A percentile compares a stretch with the other conserved stretches of the same genome.
These are phyloP conservation scores for Spiraea crenata DNA, from an alignment of 331 rosid species.

Conservation along the genomic window DNA sequence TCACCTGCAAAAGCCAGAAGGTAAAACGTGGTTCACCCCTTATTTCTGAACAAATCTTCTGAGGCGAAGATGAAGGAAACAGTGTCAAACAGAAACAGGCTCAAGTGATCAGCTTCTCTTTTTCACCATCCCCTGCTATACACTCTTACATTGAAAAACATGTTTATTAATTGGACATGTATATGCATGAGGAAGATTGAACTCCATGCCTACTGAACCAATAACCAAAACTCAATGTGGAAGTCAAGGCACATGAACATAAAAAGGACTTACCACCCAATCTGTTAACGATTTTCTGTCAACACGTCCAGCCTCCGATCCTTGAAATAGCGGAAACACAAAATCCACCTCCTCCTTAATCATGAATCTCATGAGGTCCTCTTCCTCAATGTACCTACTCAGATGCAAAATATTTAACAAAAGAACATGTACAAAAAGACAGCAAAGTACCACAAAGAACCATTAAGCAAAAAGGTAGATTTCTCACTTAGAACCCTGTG, in stretches of 20 bases:
- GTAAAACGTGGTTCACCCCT: neutral
- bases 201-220: neutral
- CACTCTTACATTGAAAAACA: neutral
- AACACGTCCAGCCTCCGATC: constrained; percentile 47
- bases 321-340: constrained; percentile 59
- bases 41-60: neutral
- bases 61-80: neutral
- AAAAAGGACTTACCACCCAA: constrained; percentile 70
- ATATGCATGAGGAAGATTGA: neutral
- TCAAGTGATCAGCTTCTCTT: neutral
- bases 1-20: constrained; percentile 47
- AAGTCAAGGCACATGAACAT: constrained; percentile 9
- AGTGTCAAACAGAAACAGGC: neutral
- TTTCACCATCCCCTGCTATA: neutral
- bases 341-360: constrained; percentile 78
- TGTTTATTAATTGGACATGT: neutral
- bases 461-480: constrained; percentile 7
- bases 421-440: neutral
- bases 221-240: neutral
- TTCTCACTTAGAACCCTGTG: constrained; percentile 62
- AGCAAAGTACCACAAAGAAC: neutral
- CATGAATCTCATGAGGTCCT: constrained; percentile 76
- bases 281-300: constrained; percentile 63
- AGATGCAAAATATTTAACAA: constrained; percentile 10
- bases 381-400: constrained; percentile 66